Evolutionary conservation across 495 filamentous ascomycete genomes (phyloP), one percentile per base, ranked within the genome.

Genomic region (Penicillium dipodomyicola): DNA sequence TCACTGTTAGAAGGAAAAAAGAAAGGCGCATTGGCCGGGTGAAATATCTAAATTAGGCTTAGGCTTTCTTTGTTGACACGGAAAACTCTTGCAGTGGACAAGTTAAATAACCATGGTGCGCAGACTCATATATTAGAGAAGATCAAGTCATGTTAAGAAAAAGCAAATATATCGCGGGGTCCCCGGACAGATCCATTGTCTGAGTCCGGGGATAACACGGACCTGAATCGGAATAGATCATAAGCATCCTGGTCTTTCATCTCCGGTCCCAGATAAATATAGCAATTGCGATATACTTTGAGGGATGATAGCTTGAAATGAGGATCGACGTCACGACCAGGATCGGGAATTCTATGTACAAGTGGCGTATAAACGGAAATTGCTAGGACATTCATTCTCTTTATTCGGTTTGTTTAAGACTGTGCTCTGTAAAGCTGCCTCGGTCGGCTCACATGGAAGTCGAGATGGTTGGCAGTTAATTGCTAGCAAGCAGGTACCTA

Each of bases 111-210:
- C 0, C 3, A 23, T 23, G 4, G 22, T 22, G 22, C 22, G 32
- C 12, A 35, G 32, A 35, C 32, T 14, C 11, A 33, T 35, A 35
- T 12, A 14, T 12, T 1, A 35, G 32, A 35, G 12, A 35, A 12
- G 32, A 14, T 35, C 29, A 30, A 30, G 29, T 15, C 32, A 35
- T n/a, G 17, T 37, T 8, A 0, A 40, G 6, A 35, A 37, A 37
- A 54, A 54, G 30, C 30, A 23, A 51, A 40, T 33, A 27, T 35
- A 54, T 54, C 43, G 52, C 22, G 52, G 52, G 52, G 52, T 43
- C 30, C 25, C 49, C 33, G 19, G 20, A 49, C 20, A 52, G 51
- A 33, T 25, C 29, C 27, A 37, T 20, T 30, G 37, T 41, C 37
- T 44, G 8, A 42, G 37, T 49, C 47, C 15, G 45, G 23, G 25